phyloP scores from a whole-genome alignment of 495 filamentous ascomycete genomes.

The Neurospora sp. region DNA sequence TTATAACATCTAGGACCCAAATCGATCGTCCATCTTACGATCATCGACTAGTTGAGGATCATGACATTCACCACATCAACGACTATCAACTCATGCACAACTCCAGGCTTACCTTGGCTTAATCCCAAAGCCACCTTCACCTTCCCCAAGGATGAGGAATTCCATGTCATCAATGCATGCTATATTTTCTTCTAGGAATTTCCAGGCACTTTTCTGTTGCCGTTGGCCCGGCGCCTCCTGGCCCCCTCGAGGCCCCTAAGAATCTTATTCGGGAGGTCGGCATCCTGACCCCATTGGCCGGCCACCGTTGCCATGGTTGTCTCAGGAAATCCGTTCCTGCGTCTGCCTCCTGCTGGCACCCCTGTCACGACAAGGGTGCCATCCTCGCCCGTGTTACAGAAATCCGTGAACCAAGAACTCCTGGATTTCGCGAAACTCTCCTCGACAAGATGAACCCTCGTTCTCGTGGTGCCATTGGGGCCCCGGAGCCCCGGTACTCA shows the following conservation, averaged over 20 bases:
- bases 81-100: neutral
- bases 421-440: conserved; percentile 9
- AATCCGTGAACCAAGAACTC: conserved; percentile 7
- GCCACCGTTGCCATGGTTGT: conserved; percentile 5
- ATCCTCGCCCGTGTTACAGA: conserved; percentile 7
- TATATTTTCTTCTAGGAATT: neutral
- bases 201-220: neutral
- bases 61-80: neutral
- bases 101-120: neutral
- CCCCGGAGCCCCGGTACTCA: neutral
- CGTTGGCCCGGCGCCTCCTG: too few relatives aligned
- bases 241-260: neutral
- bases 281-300: conserved; percentile 13
- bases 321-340: conserved; percentile 26
- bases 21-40: neutral
- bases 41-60: neutral
- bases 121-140: neutral
- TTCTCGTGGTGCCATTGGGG: neutral
- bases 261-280: neutral
- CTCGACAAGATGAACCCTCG: neutral
- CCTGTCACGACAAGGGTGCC: neutral
- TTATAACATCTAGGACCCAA: neutral
- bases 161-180: neutral
- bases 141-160: too few relatives aligned
- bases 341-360: conserved; percentile 11